These are phyloP conservation scores for Huntiella abstrusa DNA, from an alignment of 2,329 filamentous ascomycete species.

Conservation along the genomic window DNA sequence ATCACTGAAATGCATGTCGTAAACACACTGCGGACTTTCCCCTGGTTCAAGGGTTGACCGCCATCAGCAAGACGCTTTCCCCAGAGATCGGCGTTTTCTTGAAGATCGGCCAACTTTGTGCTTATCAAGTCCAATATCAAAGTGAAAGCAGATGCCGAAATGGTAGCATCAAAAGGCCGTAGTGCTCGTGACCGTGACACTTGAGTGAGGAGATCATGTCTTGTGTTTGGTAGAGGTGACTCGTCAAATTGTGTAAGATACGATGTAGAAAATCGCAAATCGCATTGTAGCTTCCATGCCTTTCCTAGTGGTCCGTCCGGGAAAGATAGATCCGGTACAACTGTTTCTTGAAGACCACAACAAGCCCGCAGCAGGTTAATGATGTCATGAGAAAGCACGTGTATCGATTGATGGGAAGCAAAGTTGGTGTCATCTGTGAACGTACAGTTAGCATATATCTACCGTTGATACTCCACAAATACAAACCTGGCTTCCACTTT, in stretches of 20 bases:
- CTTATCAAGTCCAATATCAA: slow-evolving; percentile 34
- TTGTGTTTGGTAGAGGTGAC: slow-evolving; percentile 8
- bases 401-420: slow-evolving; percentile 42
- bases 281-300: slow-evolving; percentile 26
- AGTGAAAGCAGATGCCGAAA: slow-evolving; percentile 26
- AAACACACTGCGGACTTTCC: slow-evolving; percentile 33
- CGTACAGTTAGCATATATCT: slow-evolving; percentile 7
- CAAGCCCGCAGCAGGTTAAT: slow-evolving; percentile 51
- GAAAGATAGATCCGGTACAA: slow-evolving; percentile 17
- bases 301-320: slow-evolving; percentile 31
- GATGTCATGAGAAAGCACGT: slow-evolving; percentile 46
- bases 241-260: slow-evolving; percentile 37
- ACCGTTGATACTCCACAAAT: neutral
- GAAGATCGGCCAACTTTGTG: slow-evolving; percentile 32
- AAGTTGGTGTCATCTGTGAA: slow-evolving; percentile 44
- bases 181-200: neutral
- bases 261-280: slow-evolving; percentile 26
- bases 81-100: slow-evolving; percentile 29
- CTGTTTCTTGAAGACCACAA: slow-evolving; percentile 30
- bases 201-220: neutral
- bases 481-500: slow-evolving; percentile 64
- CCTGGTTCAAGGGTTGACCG: slow-evolving; percentile 29
- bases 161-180: slow-evolving; percentile 17
- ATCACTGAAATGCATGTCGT: slow-evolving; percentile 27
- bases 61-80: slow-evolving; percentile 25